A percentile compares a stretch with the other conserved stretches of the same genome.
These are phyloP conservation scores for Aristolochia contorta DNA, from an alignment of 164 flowering plant genomes.

Conservation along the genomic window DNA sequence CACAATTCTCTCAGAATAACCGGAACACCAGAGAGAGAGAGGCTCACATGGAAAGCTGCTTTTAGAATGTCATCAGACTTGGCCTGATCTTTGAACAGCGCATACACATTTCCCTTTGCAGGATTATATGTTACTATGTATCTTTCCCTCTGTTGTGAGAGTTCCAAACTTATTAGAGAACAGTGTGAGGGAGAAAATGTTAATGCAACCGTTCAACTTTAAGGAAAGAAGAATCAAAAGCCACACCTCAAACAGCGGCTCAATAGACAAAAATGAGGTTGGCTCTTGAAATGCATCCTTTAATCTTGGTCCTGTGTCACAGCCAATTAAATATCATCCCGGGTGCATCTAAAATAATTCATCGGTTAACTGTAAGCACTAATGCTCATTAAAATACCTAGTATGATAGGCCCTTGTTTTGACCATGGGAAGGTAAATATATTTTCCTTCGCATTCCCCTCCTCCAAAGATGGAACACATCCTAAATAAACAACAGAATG, in stretches of 20 bases:
- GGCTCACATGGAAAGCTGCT: constrained; percentile 94
- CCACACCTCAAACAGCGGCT: constrained; percentile 83
- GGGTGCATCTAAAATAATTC: background rate
- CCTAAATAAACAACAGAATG: constrained; percentile 32
- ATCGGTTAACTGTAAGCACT: background rate
- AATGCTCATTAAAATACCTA: constrained; percentile 37
- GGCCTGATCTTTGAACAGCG: constrained; percentile 86
- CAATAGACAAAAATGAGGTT: constrained; percentile 54
- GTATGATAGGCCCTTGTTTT: constrained; percentile 57
- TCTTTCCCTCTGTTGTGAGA: constrained; percentile 53
- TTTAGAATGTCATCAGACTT: constrained; percentile 91
- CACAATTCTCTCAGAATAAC: no score
- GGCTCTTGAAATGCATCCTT: constrained; percentile 96
- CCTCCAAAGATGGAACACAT: constrained; percentile 69
- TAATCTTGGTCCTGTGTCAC: constrained; percentile 67
- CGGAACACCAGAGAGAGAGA: background rate
- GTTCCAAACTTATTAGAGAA: no score
- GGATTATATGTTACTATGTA: constrained; percentile 87
- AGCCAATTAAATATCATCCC: constrained; percentile 5
- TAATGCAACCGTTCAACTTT: background rate
- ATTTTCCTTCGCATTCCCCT: constrained; percentile 72
- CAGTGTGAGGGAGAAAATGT: no score
- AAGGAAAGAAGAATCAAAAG: background rate
- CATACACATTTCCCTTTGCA: constrained; percentile 76
- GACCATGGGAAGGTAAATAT: constrained; percentile 73